Evolutionary conservation across 306 rosid genomes (phyloP).

Genomic region (Quercus agrifolia): DNA sequence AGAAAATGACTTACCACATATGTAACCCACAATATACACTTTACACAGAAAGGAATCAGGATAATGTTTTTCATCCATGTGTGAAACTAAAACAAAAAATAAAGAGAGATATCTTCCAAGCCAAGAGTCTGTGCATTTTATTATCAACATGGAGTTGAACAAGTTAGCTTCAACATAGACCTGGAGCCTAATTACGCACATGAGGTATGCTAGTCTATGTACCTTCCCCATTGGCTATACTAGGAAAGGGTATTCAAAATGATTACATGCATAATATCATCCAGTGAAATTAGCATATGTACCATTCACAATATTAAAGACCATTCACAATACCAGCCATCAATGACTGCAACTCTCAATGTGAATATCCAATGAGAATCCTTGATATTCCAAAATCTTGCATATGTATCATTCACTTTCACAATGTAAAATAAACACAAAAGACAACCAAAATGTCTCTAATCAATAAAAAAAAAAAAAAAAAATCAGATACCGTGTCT

Average conservation of each 20-base stretch:
- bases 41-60: background rate
- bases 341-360: too few relatives aligned
- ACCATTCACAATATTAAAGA: too few relatives aligned
- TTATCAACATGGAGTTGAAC: background rate
- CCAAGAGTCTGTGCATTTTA: background rate
- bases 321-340: too few relatives aligned
- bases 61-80: background rate
- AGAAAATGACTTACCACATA: background rate
- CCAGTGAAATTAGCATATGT: too few relatives aligned
- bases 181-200: background rate
- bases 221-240: background rate
- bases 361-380: too few relatives aligned
- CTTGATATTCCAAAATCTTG: too few relatives aligned
- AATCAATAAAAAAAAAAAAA: too few relatives aligned
- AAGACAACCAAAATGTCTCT: too few relatives aligned
- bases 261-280: background rate
- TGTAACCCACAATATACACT: background rate
- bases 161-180: background rate
- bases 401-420: too few relatives aligned
- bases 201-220: background rate
- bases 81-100: slow-evolving; percentile 84
- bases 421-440: too few relatives aligned
- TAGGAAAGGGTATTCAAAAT: background rate
- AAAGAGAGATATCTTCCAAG: slow-evolving; percentile 82
- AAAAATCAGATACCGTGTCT: too few relatives aligned